These are phyloP conservation scores for Leccinum rimulosum DNA, from an alignment of 768 basidiomycete species.

Conservation along the genomic window DNA sequence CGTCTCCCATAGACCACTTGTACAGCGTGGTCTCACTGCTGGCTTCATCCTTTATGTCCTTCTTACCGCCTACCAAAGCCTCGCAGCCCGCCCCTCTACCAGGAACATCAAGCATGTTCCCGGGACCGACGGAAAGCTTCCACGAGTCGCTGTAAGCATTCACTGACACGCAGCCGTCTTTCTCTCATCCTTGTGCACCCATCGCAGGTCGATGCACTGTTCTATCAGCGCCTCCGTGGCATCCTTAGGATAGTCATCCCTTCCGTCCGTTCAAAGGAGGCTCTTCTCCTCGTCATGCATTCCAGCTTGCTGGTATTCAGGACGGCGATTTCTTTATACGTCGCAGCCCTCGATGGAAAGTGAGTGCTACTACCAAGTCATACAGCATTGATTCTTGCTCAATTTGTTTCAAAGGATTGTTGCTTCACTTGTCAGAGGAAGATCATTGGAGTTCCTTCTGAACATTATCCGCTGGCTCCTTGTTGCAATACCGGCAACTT, in stretches of 20 bases:
- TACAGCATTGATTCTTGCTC: background rate
- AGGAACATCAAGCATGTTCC: constrained; percentile 9
- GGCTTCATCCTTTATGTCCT: constrained; percentile 73
- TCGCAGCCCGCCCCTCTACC: constrained; percentile 44
- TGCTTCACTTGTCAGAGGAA: constrained; percentile 87
- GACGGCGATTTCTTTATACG: constrained; percentile 90
- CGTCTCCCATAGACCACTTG: constrained; percentile 57
- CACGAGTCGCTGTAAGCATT: constrained; percentile 64
- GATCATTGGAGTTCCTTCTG: constrained; percentile 70
- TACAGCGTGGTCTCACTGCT: constrained; percentile 70
- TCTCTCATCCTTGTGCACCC: background rate
- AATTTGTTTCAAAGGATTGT: constrained; percentile 66
- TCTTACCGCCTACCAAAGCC: constrained; percentile 54
- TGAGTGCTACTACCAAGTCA: constrained; percentile 36
- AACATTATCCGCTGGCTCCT: constrained; percentile 90
- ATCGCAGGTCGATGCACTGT: constrained; percentile 81
- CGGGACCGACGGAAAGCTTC: constrained; percentile 40
- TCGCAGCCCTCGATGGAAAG: constrained; percentile 92
- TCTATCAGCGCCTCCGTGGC: constrained; percentile 74
- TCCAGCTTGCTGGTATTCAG: constrained; percentile 85
- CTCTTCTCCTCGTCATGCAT: constrained; percentile 82
- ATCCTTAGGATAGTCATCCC: constrained; percentile 91
- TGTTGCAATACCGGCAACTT: constrained; percentile 90
- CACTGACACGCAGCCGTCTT: background rate
- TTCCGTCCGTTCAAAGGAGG: constrained; percentile 80